Percentiles rank a stretch among this genome's conserved stretches.
Conservation (phyloP, 2,329 filamentous ascomycete species). For the Claviceps cyperi region DNA sequence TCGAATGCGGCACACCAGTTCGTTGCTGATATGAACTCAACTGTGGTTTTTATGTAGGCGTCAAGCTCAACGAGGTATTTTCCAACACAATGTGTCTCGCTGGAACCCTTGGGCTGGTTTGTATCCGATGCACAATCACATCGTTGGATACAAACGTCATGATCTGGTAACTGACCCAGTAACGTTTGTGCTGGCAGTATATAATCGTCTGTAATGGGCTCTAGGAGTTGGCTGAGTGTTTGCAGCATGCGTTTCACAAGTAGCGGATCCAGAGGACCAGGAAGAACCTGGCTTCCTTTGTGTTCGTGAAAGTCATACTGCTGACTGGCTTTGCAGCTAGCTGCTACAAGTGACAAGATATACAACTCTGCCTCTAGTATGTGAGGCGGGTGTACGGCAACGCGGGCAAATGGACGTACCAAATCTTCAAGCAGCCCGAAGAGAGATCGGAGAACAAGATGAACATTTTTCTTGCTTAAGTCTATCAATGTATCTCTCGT, state of each 20-base stretch:
- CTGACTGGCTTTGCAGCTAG: conserved; percentile 52
- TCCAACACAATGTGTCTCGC: conserved; percentile 14
- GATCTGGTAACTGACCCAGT: conserved; percentile 34
- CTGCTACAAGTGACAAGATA: conserved; percentile 46
- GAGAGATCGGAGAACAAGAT: conserved; percentile 40
- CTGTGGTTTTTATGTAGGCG: conserved; percentile 36
- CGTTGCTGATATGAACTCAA: conserved; percentile 51
- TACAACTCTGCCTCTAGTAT: conserved; percentile 51
- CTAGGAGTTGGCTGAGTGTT: conserved; percentile 39
- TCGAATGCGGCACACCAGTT: conserved; percentile 48
- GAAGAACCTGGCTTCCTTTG: conserved; percentile 14
- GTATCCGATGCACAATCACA: conserved; percentile 8
- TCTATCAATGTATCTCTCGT: conserved; percentile 48
- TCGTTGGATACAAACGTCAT: conserved; percentile 21
- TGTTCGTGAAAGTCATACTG: conserved; percentile 13
- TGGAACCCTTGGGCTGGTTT: conserved; percentile 7
- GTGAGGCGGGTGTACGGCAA: conserved; percentile 40
- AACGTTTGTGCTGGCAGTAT: conserved; percentile 41
- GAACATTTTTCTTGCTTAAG: conserved; percentile 39
- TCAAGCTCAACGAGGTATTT: conserved; percentile 34
- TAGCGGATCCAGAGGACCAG: conserved; percentile 29
- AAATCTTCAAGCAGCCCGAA: conserved; percentile 45
- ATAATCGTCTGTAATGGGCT: conserved; percentile 43
- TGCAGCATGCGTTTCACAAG: conserved; percentile 43
- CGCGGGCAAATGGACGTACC: conserved; percentile 35